Base-by-base conservation (phyloP, 352 stramenopile species). In the Phytophthora multivora region DNA sequence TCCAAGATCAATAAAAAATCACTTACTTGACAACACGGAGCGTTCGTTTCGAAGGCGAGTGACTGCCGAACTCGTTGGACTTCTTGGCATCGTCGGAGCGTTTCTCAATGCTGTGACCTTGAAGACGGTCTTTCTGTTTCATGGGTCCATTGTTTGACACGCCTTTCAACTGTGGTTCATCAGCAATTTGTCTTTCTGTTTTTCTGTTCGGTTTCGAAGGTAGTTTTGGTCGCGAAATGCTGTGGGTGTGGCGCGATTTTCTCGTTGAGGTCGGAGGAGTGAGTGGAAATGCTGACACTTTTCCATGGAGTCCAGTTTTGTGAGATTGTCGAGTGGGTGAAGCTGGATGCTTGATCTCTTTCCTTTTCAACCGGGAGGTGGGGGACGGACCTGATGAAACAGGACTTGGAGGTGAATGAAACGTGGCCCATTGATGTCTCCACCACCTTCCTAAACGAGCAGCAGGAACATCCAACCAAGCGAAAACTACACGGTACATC, bases 401-500 rank as follows among this genome's bases (percentile, higher is more conserved):
- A 49, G 54, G 13, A 3, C 13, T 23, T 19, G 18, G 40, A 33
- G 15, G 19, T 28, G 39, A 35, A 25, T 68, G 41, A 8, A 43
- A 18, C 39, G 19, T 25, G 6, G n/a, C 1, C 47, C 46, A 55
- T 13, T 49, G 13, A 16, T 39, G 48, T 30, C 53, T 69, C 76
- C 76, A 85, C 51, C 74, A 79, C 1, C 47, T 43, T 18, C 51
- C 61, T 52, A 85, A 75, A n/a, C 40, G 62, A 12, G 43, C 35
- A 25, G 70, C 71, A 31, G 60, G 73, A 1, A 31, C 53, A 35
- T 77, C 73, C n/a, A 79, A 31, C 70, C 71, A 77, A 7, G 48
- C 63, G 40, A 85, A 83, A 13, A 77, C 56, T 5, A 47, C 53
- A 11, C 54, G 50, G 42, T 81, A 76, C 42, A 85, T 81, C 4